Evolutionary conservation across 176 grass and related monocot species (phyloP), one percentile per base, ranked within the genome.

Genomic region (Sorghum bicolor): DNA sequence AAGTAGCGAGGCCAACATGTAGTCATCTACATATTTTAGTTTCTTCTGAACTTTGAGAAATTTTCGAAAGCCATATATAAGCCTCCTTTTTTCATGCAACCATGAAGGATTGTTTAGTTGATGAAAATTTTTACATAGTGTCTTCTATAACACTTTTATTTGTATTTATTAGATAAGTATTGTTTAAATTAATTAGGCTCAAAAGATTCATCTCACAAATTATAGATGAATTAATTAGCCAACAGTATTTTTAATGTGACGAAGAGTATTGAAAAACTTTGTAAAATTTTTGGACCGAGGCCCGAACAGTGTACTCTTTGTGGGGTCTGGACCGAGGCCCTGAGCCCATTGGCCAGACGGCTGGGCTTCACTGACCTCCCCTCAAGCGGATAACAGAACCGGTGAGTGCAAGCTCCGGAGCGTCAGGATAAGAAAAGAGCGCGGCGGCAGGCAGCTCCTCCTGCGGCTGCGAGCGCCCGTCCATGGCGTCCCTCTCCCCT

Each of bases 401-500:
- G 14, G 26, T 4, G 77, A n/a, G n/a, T 8, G 77, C 31, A 15
- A 40, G 7, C 9, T 6, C 15, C 15, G 61, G 20, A 30, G 45
- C 34, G 6, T 69, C 24, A 67, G 48, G 87, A 88, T 88, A 88
- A 88, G 87, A 66, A 73, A 79, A 33, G 32, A 19, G 78, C 47
- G 77, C 77, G 28, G 40, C 39, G 29, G 19, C 62, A 50, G 25
- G 10, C 29, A 62, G 70, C 22, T 44, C 72, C 28, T 60, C 52
- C 79, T 50, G 79, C 73, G 29, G 29, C 76, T 45, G 29, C 70
- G 82, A 89, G 77, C 39, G 69, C 60, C 73, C 67, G 80, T 25
- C 77, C 82, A 91, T 91, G 89, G 85, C 89, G 65, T 88, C 85
- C 77, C 85, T 91, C 65, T 84, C 71, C 36, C 77, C 89, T 76